phyloP scores from a whole-genome alignment of 1,284 basidiomycete genomes.

The Exobasidium rhododendri region DNA sequence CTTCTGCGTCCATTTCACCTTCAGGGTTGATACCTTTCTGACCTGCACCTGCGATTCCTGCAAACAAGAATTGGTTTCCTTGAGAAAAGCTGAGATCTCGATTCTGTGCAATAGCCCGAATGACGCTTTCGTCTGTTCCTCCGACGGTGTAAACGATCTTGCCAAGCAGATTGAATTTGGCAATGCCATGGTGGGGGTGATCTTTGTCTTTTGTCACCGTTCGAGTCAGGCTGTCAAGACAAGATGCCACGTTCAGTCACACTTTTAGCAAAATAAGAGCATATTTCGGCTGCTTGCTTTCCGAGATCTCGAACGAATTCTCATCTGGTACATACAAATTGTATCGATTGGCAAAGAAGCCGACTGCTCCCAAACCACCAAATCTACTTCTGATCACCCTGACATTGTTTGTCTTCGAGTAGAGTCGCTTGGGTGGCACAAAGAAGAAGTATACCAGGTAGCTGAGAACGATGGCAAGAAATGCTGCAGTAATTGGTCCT shows the following conservation, averaged over 20 bases:
- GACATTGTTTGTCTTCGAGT: slow-evolving; percentile 5
- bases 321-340: slow-evolving; percentile 17
- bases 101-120: slow-evolving; percentile 13
- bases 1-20: slow-evolving; percentile 34
- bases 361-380: slow-evolving; percentile 16
- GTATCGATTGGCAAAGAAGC: slow-evolving; percentile 22
- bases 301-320: too few species aligned
- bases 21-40: slow-evolving; percentile 20
- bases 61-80: slow-evolving; percentile 22
- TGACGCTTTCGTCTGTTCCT: slow-evolving; percentile 12
- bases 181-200: slow-evolving; percentile 22
- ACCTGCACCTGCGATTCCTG: slow-evolving; percentile 19
- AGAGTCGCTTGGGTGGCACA: slow-evolving; percentile 16
- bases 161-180: slow-evolving; percentile 21
- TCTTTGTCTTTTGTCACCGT: slow-evolving; percentile 15
- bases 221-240: slow-evolving; percentile 2
- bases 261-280: neutral
- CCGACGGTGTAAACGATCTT: slow-evolving; percentile 23
- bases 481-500: neutral
- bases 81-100: slow-evolving; percentile 18
- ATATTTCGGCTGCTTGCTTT: too few species aligned
- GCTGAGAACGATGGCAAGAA: neutral
- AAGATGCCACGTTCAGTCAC: too few species aligned
- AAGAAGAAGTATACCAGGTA: slow-evolving; percentile 17
- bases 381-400: slow-evolving; percentile 13